A percentile compares a stretch with the other conserved stretches of the same genome.
phyloP scores from a whole-genome alignment of 129 eudicot species.

The Chrysanthemum lavandulifolium region DNA sequence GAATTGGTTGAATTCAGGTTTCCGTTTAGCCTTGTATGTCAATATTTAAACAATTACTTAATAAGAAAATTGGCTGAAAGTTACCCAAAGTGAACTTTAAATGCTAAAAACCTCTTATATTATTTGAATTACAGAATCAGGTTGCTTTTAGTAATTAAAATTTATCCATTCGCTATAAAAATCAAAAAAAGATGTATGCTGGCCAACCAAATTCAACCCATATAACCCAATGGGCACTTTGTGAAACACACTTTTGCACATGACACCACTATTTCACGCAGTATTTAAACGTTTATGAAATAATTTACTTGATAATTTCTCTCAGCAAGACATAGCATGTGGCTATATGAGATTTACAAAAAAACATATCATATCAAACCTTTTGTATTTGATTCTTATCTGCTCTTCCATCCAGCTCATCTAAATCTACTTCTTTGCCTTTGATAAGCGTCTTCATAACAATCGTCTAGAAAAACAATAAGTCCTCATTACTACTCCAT shows the following conservation, averaged over 20 bases:
- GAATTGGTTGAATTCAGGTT: too few relatives aligned
- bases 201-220: too few relatives aligned
- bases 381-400: constrained; percentile 72
- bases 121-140: too few relatives aligned
- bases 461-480: constrained; percentile 40
- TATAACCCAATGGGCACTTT: too few relatives aligned
- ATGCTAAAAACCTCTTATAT: too few relatives aligned
- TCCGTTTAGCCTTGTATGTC: too few relatives aligned
- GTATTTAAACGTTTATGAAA: background rate
- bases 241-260: background rate
- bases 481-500: constrained; percentile 2
- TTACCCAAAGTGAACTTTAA: too few relatives aligned
- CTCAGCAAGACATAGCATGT: background rate
- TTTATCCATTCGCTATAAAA: too few relatives aligned
- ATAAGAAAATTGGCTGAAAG: too few relatives aligned
- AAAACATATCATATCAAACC: constrained; percentile 37
- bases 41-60: too few relatives aligned
- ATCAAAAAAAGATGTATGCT: too few relatives aligned
- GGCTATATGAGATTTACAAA: background rate
- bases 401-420: constrained; percentile 70
- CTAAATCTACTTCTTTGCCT: constrained; percentile 70
- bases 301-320: background rate
- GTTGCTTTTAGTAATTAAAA: too few relatives aligned
- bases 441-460: constrained; percentile 55
- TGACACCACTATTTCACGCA: background rate